Base-by-base conservation (phyloP, 78 protist species). In the Dictyostelium firmibasis region DNA sequence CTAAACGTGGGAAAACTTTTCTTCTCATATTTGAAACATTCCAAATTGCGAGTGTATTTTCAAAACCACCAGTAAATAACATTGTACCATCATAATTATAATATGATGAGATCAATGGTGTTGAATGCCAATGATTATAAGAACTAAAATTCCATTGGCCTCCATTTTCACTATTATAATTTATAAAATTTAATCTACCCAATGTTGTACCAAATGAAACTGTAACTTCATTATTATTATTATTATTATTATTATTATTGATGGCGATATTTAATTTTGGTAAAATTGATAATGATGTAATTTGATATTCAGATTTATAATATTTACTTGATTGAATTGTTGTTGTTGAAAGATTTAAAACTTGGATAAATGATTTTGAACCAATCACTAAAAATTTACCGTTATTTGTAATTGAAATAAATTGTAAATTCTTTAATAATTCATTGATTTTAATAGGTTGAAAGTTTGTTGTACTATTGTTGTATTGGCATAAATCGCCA, bases 91-190 rank as follows among this genome's bases (percentile, higher is more conserved):
- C 94, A 23, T 25, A 7, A 4, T 76, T 57, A 74, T 29, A 78
- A 4, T 38, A 41, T 9, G 75, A 14, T 11, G 94, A 35, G 2
- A 33, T 69, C 3, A 89, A 60, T 5, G 83, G 82, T 6, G 76
- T 29, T n/a, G 81, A 29, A 89, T 89, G 94, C 94, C 94, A 89
- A 89, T 89, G 94, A n/a, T 29, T 27, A 81, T 81, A 89, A 18
- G 77, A 67, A 60, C 27, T 31, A n/a, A 77, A 77, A n/a, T 23
- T 31, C 25, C 43, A n/a, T 82, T 29, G 44, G 20, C n/a, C 43
- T 47, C 53, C 33, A 3, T 23, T 50, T 38, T 9, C 29, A 57
- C 3, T 31, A n/a, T 27, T 57, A 35, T 57, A n/a, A 36, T 27
- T 31, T 14, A 82, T 33, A 82, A 35, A 82, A 60, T 82, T 82